phyloP scores from a whole-genome alignment of 2,329 filamentous ascomycete genomes.

The Endoconidiophora laricicola region DNA sequence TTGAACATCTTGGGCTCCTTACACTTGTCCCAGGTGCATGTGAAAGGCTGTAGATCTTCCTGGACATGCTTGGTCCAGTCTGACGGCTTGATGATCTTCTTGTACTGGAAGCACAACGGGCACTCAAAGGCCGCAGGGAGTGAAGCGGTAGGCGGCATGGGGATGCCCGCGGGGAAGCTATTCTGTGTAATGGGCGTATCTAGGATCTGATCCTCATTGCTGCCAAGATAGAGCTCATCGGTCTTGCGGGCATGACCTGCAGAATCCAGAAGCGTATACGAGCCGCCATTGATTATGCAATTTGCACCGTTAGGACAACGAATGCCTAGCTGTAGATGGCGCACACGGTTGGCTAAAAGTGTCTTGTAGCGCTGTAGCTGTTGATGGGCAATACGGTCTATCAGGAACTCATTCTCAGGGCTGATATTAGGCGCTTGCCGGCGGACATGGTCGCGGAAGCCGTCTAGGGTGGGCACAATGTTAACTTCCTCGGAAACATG shows the following conservation, averaged over 20 bases:
- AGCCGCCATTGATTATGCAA: slow-evolving; percentile 53
- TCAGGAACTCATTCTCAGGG: slow-evolving; percentile 41
- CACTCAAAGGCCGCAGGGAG: slow-evolving; percentile 85
- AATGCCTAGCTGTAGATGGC: slow-evolving; percentile 46
- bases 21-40: slow-evolving; percentile 75
- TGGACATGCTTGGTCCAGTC: slow-evolving; percentile 97
- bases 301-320: slow-evolving; percentile 44
- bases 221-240: slow-evolving; percentile 26
- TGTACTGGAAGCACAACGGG: slow-evolving; percentile 67
- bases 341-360: slow-evolving; percentile 51
- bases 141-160: slow-evolving; percentile 57
- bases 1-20: slow-evolving; percentile 83
- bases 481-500: slow-evolving; percentile 43
- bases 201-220: slow-evolving; percentile 48
- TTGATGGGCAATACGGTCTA: slow-evolving; percentile 69
- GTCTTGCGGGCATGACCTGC: slow-evolving; percentile 41
- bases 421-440: slow-evolving; percentile 56
- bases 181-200: slow-evolving; percentile 56
- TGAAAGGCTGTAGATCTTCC: slow-evolving; percentile 85
- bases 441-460: slow-evolving; percentile 60
- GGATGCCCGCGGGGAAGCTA: slow-evolving; percentile 66
- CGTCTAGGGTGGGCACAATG: slow-evolving; percentile 55
- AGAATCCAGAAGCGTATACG: slow-evolving; percentile 42
- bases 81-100: slow-evolving; percentile 77
- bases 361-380: slow-evolving; percentile 66